Conservation (phyloP, 2,329 filamentous ascomycete species). For the Salinomyces thailandicus region DNA sequence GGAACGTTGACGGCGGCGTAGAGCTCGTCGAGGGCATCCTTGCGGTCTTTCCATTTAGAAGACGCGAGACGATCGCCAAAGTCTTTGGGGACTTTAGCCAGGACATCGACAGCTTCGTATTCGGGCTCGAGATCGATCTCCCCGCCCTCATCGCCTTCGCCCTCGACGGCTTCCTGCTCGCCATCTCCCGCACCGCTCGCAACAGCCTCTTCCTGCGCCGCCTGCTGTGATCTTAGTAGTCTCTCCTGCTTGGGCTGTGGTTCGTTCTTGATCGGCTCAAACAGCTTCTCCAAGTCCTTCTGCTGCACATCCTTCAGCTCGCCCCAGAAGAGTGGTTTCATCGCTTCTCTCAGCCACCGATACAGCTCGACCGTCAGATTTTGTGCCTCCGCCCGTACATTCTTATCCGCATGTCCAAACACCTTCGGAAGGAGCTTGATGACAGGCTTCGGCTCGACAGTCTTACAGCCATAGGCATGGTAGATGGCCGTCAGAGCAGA, state of each 20-base stretch:
- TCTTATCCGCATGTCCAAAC: slow-evolving; percentile 96
- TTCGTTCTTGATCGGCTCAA: slow-evolving; percentile 86
- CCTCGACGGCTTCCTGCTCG: slow-evolving; percentile 42
- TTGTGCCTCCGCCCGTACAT: slow-evolving; percentile 87
- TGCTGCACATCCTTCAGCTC: slow-evolving; percentile 95
- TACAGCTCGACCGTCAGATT: slow-evolving; percentile 90
- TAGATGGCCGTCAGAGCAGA: slow-evolving; percentile 72
- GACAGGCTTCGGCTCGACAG: slow-evolving; percentile 83
- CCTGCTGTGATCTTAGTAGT: slow-evolving; percentile 80
- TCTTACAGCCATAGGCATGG: slow-evolving; percentile 90
- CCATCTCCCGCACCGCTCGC: slow-evolving; percentile 40
- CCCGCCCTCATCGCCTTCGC: slow-evolving; percentile 45
- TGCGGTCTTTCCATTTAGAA: slow-evolving; percentile 96
- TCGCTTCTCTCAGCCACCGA: slow-evolving; percentile 90
- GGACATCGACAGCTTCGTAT: slow-evolving; percentile 75
- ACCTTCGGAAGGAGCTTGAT: slow-evolving; percentile 81
- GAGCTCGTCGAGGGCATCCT: slow-evolving; percentile 81
- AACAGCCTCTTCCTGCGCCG: slow-evolving; percentile 61
- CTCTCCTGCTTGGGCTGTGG: slow-evolving; percentile 81
- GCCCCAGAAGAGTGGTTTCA: slow-evolving; percentile 96
- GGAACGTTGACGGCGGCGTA: slow-evolving; percentile 70
- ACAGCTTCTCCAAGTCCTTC: slow-evolving; percentile 82
- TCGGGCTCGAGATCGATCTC: slow-evolving; percentile 60
- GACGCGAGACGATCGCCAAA: slow-evolving; percentile 77
- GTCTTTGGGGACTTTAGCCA: slow-evolving; percentile 68